These are phyloP conservation scores for Talaromyces rugulosus DNA, from an alignment of 2,329 filamentous ascomycete species.

Conservation along the genomic window DNA sequence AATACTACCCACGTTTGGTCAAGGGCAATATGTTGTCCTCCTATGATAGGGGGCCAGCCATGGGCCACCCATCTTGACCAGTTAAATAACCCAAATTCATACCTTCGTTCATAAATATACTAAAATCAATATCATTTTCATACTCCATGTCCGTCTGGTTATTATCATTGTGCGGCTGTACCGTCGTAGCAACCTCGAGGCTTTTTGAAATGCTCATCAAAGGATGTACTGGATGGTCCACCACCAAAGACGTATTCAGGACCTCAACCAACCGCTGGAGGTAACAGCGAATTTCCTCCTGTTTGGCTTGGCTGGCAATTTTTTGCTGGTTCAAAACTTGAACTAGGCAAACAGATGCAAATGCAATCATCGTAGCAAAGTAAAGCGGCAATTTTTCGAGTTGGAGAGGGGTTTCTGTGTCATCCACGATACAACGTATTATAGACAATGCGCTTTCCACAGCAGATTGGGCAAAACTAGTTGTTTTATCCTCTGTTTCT, in stretches of 20 bases:
- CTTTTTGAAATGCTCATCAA: not conserved
- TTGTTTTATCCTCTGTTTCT: not conserved
- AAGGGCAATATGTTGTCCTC: too few relatives aligned
- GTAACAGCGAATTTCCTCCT: not conserved
- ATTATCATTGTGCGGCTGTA: not conserved
- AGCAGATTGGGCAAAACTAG: not conserved
- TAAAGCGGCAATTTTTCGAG: conserved; percentile 14
- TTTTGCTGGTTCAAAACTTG: conserved; percentile 35
- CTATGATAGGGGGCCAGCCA: not conserved
- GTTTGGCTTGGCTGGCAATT: conserved; percentile 28
- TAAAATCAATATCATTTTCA: not conserved
- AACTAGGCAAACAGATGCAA: conserved; percentile 16
- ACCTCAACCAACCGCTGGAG: not conserved
- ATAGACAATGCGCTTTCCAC: not conserved
- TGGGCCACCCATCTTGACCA: not conserved
- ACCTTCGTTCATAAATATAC: not conserved
- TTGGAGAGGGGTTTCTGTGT: not conserved
- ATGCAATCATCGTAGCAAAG: conserved; percentile 15
- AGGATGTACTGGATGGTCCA: not conserved
- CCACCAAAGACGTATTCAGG: not conserved
- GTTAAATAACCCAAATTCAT: not conserved
- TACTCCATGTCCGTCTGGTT: not conserved
- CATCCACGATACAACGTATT: not conserved
- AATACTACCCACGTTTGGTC: not conserved
- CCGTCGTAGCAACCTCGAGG: not conserved